phyloP scores from a whole-genome alignment of 108 stramenopile species.

The Nannochloropsis granulata region DNA sequence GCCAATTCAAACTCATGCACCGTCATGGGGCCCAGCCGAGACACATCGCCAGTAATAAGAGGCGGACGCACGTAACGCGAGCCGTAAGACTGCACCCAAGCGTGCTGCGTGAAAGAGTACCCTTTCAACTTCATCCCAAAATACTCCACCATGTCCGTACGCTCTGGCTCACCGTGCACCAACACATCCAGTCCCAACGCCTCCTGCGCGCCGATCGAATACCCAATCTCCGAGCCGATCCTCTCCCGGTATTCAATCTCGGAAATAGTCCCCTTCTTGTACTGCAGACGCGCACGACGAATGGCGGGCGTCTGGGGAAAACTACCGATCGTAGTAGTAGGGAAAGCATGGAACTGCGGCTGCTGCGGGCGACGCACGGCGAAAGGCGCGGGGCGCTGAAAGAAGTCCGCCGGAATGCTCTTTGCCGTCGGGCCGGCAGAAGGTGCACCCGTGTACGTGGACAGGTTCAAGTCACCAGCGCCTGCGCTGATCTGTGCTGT shows the following conservation, averaged over 20 bases:
- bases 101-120: slow-evolving; percentile 43
- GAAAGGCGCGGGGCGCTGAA: slow-evolving; percentile 35
- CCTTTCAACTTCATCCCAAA: slow-evolving; percentile 52
- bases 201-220: slow-evolving; percentile 41
- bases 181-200: slow-evolving; percentile 51
- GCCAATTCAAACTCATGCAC: slow-evolving; percentile 50
- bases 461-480: background rate
- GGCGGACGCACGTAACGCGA: slow-evolving; percentile 53
- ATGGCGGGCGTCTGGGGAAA: slow-evolving; percentile 49
- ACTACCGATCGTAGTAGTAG: slow-evolving; percentile 56
- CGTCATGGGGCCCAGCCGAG: slow-evolving; percentile 47
- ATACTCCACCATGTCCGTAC: slow-evolving; percentile 61
- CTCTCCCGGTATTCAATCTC: slow-evolving; percentile 35
- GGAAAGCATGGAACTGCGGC: slow-evolving; percentile 36
- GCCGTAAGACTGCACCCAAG: slow-evolving; percentile 60
- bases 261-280: slow-evolving; percentile 35
- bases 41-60: slow-evolving; percentile 44
- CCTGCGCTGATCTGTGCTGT: background rate
- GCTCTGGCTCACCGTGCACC: slow-evolving; percentile 54
- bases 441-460: background rate
- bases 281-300: slow-evolving; percentile 33
- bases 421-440: background rate
- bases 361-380: slow-evolving; percentile 37
- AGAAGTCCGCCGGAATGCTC: background rate
- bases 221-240: slow-evolving; percentile 49